Base-by-base conservation (phyloP, 306 rosid genomes). In the Glycine latifolia region DNA sequence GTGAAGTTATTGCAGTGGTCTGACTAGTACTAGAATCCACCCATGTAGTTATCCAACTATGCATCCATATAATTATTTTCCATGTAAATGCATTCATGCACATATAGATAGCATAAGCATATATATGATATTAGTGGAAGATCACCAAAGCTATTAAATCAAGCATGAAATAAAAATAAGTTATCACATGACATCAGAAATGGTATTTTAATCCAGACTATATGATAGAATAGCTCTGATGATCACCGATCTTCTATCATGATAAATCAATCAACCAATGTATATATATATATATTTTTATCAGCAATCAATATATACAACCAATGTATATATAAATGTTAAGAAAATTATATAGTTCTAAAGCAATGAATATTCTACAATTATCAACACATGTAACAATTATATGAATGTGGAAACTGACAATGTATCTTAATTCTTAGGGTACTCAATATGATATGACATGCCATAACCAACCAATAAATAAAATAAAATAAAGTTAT, bases 1-100 rank as follows among this genome's bases (percentile, higher is more conserved):
- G 44, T 79, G 43, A 77, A 85, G 12, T 37, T 46, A 63, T 44
- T 76, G 52, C 54, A 56, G 17, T 15, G 65, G 20, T 71, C 70
- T 46, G 47, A 54, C 65, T 63, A 46, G 72, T 14, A 67, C 59
- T 66, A 47, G 77, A 81, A 81, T 78, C 78, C 49, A 63, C 48
- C 75, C 47, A 39, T 7, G 48, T 37, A 37, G 11, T 12, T 33
- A 35, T 12, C 43, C 33, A 60, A 61, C 41, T 5, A 0, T 17
- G 43, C 20, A 54, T 39, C 81, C 37, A 63, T 35, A 10, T 33
- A 63, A 62, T 33, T 33, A 63, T 35, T 35, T 33, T 63, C 71
- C 39, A 63, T 54, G 37, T 37, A 73, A 72, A 72, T 46, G 60
- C 66, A 78, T 70, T 67, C 71, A 39, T 14, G 17, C 49, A 37